Evolutionary conservation across 495 filamentous ascomycete species (phyloP).

Genomic region (Schizothecium vesticola): DNA sequence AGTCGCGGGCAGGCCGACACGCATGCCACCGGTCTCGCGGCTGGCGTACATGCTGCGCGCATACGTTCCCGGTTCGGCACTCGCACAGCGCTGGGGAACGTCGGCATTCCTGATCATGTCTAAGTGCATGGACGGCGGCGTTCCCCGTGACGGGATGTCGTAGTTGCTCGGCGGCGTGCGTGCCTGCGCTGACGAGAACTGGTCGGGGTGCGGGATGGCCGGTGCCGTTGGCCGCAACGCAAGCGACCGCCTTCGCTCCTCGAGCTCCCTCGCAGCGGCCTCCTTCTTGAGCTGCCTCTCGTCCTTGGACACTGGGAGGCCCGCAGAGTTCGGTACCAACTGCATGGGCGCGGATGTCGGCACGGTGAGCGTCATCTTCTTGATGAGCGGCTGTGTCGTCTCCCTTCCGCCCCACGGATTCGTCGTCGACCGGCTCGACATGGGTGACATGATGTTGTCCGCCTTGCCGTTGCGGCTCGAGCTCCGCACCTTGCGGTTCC

Average conservation of each 20-base stretch:
- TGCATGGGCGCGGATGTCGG: conserved; percentile 31
- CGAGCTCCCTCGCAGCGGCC: conserved; percentile 76
- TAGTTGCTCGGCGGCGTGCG: conserved; percentile 33
- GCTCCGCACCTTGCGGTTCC: conserved; percentile 54
- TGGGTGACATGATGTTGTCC: conserved; percentile 16
- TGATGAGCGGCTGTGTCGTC: conserved; percentile 5
- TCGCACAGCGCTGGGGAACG: conserved; percentile 42
- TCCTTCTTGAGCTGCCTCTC: conserved; percentile 62
- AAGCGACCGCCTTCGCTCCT: conserved; percentile 78
- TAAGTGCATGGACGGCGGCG: conserved; percentile 30
- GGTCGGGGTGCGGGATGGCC: conserved; percentile 71
- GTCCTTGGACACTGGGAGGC: conserved; percentile 43
- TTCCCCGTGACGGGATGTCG: conserved; percentile 33
- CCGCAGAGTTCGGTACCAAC: conserved; percentile 29
- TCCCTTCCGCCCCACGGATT: not conserved
- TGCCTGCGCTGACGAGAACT: conserved; percentile 40
- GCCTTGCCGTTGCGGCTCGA: conserved; percentile 43
- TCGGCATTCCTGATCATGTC: conserved; percentile 32
- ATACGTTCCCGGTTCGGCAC: conserved; percentile 33
- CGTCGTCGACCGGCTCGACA: conserved; percentile 12
- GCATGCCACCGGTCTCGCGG: conserved; percentile 39
- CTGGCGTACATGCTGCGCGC: conserved; percentile 42
- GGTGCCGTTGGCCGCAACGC: conserved; percentile 73
- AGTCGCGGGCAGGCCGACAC: conserved; percentile 73
- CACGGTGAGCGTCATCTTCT: conserved; percentile 16